Base-by-base conservation (phyloP, 2,329 filamentous ascomycete species). In the Fusarium fujikuroi region DNA sequence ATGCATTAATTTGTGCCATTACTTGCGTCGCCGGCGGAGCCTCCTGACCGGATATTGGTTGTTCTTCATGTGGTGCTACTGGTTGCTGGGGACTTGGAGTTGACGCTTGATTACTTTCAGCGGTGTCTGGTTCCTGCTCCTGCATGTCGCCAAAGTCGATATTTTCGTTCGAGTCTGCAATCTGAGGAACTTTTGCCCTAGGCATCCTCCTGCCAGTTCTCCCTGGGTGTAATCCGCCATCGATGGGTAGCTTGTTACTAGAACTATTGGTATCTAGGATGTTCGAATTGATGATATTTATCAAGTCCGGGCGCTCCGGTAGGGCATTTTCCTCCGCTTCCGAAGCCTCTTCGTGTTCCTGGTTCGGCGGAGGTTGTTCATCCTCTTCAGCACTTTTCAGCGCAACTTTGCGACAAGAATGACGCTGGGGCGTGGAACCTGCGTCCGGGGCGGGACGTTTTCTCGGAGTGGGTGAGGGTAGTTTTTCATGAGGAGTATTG, bases 221-320 rank as follows among this genome's bases (percentile, higher is more conserved):
- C n/a, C 43, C 54, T 2, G 15, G 21, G n/a, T 39, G 23, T 7
- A 56, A 23, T 15, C 57, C 36, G 16, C 34, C 47, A 42, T 30
- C 52, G 16, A 39, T 23, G 23, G 46, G 46, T 19, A 52, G 40
- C n/a, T 53, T 50, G 46, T 60, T 52, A 32, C 50, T 53, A 11
- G 60, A 61, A 7, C 15, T 25, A 39, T 53, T 47, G 7, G 36
- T 47, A 9, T 57, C 60, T 32, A 73, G 49, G 30, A 50, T 34
- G 47, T 9, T 61, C 25, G 60, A 47, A 25, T 77, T 78, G 53
- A 78, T 70, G 2, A 36, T 52, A 18, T 69, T 37, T 12, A 60
- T 60, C 28, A 78, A 69, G 12, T 54, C 53, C 5, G n/a, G 30
- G 47, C 50, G 58, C 2, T 50, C 30, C 19, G 50, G 44, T 6